Evolutionary conservation across 2,329 filamentous ascomycete species (phyloP).

Genomic region (Venturia asperata): DNA sequence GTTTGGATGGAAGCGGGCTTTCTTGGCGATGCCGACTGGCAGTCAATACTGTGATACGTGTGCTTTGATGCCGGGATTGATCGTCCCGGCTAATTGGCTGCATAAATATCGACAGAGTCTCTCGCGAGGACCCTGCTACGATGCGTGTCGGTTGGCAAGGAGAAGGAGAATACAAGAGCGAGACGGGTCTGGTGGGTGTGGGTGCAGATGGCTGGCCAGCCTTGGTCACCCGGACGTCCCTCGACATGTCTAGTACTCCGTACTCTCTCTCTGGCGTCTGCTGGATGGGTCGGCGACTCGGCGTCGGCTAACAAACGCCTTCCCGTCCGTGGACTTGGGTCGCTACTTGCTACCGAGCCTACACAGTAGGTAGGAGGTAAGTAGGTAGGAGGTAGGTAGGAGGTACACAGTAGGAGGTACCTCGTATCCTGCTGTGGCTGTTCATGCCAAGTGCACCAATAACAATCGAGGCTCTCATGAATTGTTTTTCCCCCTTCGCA

Average conservation of each 20-base stretch:
- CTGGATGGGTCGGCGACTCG: neutral
- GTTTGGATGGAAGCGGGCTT: neutral
- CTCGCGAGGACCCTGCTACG: neutral
- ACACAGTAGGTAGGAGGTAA: no score
- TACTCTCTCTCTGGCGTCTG: neutral
- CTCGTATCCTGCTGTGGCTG: neutral
- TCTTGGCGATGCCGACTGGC: neutral
- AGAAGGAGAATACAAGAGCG: neutral
- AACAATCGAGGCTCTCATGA: neutral
- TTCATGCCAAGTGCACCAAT: neutral
- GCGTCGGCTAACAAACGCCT: neutral
- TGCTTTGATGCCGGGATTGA: no score
- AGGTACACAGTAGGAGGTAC: no score
- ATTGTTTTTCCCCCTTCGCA: neutral
- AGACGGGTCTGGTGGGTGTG: neutral
- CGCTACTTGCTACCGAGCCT: no score
- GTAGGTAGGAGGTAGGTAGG: no score
- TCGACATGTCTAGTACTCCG: no score
- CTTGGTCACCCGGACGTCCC: no score
- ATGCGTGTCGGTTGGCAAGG: neutral
- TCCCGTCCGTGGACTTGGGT: slow-evolving; percentile 5
- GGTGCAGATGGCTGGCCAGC: no score
- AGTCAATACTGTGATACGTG: no score
- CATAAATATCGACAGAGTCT: no score
- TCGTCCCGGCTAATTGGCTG: no score